Base-by-base conservation (phyloP, 2,329 filamentous ascomycete species). In the Trichoderma breve region DNA sequence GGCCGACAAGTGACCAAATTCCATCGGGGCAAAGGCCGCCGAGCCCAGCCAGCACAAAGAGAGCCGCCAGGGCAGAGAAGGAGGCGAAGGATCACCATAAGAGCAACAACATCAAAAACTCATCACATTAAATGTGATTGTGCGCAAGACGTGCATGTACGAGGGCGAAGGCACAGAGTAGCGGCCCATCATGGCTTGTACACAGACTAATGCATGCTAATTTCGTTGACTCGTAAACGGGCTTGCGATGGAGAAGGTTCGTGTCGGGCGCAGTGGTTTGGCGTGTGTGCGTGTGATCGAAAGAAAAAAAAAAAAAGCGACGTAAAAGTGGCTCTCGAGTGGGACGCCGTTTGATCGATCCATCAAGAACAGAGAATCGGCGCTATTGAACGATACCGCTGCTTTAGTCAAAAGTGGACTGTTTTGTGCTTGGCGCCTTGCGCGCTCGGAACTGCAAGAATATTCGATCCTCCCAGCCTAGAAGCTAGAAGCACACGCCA, bases 381-480 rank as follows among this genome's bases (percentile, higher is more conserved):
- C 66, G 61, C 70, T 71, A 67, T 71, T 64, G 68, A 70, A 63
- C 43, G 63, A 55, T 66, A 66, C 63, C 47, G 65, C 55, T 68
- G 65, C 43, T 34, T 57, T 43, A 43, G 64, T 70, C 58, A 62
- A 51, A 62, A 62, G 67, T 63, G 70, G 70, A 28, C 53, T 58
- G 62, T 21, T 53, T 28, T 21, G 39, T 39, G 62, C 47, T 66
- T 47, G 36, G 60, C 57, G 58, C 28, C 58, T 60, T 51, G 26
- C 30, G 65, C 58, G 47, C 43, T 62, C 55, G 55, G 53, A 66
- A 34, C 36, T 53, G 63, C 62, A 71, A 62, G 70, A 71, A 71
- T 34, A 67, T 71, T 71, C 70, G 62, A 66, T 66, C 63, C 55
- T 62, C 18, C 39, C 63, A 64, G 60, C 55, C 63, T 67, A 67